Conservation (phyloP, 257 asterid genomes). For the Solanum bulbocastanum region DNA sequence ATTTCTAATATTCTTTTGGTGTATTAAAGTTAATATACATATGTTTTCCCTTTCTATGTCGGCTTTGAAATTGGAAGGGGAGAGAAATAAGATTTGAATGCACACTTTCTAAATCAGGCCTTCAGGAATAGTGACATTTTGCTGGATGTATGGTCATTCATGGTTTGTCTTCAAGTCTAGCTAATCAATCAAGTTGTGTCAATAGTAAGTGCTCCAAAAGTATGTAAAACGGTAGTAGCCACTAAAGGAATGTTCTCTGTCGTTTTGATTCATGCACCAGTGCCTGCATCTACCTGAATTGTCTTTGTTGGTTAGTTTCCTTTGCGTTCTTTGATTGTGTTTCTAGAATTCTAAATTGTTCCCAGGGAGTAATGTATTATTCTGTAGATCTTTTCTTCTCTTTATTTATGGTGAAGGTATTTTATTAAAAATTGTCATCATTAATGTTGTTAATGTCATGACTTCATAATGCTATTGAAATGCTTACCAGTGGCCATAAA, state of each 20-base stretch:
- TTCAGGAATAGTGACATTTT: not conserved
- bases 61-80: not conserved
- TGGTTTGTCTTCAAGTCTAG: not conserved
- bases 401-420: not conserved
- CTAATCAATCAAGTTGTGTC: not conserved
- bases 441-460: not conserved
- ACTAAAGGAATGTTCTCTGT: not conserved
- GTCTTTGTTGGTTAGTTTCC: not conserved
- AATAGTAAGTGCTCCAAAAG: not conserved
- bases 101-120: not conserved
- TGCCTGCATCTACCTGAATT: not conserved
- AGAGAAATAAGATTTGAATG: not conserved
- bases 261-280: not conserved
- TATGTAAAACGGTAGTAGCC: not conserved
- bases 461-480: not conserved
- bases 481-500: not conserved
- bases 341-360: not conserved
- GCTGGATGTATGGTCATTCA: not conserved
- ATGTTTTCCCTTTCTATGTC: not conserved
- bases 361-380: not conserved
- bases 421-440: not conserved
- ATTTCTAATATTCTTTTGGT: not conserved
- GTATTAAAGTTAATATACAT: not conserved
- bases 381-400: not conserved
- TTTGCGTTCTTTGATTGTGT: not conserved